Evolutionary conservation across 192 early-diverging fungal species (phyloP), one percentile per base, ranked within the genome.

Genomic region (Chytriomyces sp.): DNA sequence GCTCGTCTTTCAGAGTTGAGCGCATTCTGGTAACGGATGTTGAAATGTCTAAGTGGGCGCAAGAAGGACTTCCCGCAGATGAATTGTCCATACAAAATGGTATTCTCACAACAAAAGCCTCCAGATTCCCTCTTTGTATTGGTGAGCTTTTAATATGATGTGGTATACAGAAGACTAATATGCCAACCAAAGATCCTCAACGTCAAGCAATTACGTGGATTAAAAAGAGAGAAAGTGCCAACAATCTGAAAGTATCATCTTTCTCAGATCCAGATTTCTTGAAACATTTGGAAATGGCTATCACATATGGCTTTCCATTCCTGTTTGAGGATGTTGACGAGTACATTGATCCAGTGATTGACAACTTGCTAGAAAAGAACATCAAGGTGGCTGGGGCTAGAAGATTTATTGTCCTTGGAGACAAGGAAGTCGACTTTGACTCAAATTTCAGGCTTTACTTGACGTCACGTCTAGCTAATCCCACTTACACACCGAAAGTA

Each of bases 321-420:
- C 59, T 88, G 12, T 88, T 88, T 72, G 86, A 88, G 75, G 86
- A 88, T 60, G 86, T 88, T 3, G 86, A 88, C 70, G 86, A 88
- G 63, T 88, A 88, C 75, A 88, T 88, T 59, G 86, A 88, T 73
- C 86, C 86, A 0, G 86, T 88, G 2, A 88, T 88, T 61, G 86
- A 88, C 74, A 88, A 88, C 75, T 59, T 88, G 37, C 78, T 88
- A 33, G 86, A 88, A 71, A 88, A 88, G 64, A 88, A 88, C 74
- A 79, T 88, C 61, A 82, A 82, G 49, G 22, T 59, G 0, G 59
- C 70, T 52, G 84, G 86, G 10, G 74, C 84, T 17, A 54, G 86
- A 22, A 60, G 77, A 22, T 88, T 88, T 59, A 86, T 88, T 68
- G 80, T 88, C 19, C 74, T 88, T 12, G 86, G 86, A n/a, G 86